Evolutionary conservation across 177 flowering plant genomes (phyloP).

Genomic region (Vitis hybrid): DNA sequence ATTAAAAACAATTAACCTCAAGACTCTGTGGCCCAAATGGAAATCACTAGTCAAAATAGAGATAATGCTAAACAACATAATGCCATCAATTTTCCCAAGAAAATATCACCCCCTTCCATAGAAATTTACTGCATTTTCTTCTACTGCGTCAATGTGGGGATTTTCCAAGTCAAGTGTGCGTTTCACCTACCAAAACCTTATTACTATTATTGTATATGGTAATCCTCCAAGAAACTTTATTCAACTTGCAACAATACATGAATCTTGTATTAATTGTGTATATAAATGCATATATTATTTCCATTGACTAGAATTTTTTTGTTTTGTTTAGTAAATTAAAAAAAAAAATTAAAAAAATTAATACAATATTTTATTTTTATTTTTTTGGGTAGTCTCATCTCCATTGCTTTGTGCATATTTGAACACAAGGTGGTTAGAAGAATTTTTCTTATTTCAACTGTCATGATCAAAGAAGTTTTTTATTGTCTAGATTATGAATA

Average conservation of each 20-base stretch:
- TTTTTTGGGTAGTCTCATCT: too few relatives aligned
- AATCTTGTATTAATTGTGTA: neutral
- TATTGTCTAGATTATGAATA: neutral
- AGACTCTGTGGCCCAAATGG: too few relatives aligned
- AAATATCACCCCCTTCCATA: too few relatives aligned
- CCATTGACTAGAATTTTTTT: slow-evolving; percentile 4
- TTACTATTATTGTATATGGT: too few relatives aligned
- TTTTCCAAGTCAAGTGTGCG: too few relatives aligned
- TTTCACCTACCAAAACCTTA: too few relatives aligned
- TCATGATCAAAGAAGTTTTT: slow-evolving; percentile 13
- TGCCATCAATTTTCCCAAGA: too few relatives aligned
- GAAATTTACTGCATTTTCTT: neutral
- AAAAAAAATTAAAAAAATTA: neutral
- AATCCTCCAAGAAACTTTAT: too few relatives aligned
- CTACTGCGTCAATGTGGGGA: neutral
- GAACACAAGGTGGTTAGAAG: neutral
- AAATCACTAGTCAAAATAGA: too few relatives aligned
- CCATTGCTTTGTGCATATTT: neutral
- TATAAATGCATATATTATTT: neutral
- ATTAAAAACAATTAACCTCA: too few relatives aligned
- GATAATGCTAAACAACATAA: too few relatives aligned
- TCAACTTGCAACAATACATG: neutral
- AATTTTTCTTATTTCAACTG: slow-evolving; percentile 10
- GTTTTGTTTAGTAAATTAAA: neutral
- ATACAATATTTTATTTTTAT: neutral